Evolutionary conservation across 768 basidiomycete species (phyloP).

Genomic region (Tulasnella sp.): DNA sequence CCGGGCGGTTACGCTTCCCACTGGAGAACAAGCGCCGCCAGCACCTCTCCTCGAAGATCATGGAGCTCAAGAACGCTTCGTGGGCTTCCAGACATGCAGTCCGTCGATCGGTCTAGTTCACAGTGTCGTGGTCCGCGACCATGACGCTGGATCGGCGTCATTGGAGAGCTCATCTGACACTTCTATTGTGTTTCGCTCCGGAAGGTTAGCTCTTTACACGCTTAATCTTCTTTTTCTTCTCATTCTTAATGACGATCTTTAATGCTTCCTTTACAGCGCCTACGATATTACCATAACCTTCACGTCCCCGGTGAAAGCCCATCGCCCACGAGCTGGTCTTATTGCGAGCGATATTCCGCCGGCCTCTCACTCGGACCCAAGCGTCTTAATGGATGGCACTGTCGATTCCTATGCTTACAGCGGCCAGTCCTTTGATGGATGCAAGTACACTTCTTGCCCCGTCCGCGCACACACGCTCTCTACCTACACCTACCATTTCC

Average conservation of each 20-base stretch:
- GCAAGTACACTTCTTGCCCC: slow-evolving; percentile 5
- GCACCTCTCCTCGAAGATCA: neutral
- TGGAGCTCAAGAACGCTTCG: slow-evolving; percentile 3
- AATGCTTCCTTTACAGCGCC: neutral
- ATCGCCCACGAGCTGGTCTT: neutral
- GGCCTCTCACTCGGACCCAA: neutral
- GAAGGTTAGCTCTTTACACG: neutral
- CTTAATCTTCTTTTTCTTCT: neutral
- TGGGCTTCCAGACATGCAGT: slow-evolving; percentile 7
- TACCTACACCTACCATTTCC: neutral
- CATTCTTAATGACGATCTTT: neutral
- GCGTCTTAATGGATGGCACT: neutral
- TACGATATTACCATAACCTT: neutral
- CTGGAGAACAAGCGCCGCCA: neutral
- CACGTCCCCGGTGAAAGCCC: neutral
- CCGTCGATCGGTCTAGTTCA: neutral
- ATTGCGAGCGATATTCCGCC: neutral
- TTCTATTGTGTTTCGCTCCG: neutral
- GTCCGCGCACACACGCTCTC: neutral
- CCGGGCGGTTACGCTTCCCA: neutral
- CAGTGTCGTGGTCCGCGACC: neutral
- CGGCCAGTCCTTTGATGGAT: neutral
- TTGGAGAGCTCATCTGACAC: neutral
- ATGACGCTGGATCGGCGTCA: neutral
- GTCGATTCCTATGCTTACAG: neutral